Base-by-base conservation (phyloP, 2,329 filamentous ascomycete genomes). In the Pleomassaria siparia region DNA sequence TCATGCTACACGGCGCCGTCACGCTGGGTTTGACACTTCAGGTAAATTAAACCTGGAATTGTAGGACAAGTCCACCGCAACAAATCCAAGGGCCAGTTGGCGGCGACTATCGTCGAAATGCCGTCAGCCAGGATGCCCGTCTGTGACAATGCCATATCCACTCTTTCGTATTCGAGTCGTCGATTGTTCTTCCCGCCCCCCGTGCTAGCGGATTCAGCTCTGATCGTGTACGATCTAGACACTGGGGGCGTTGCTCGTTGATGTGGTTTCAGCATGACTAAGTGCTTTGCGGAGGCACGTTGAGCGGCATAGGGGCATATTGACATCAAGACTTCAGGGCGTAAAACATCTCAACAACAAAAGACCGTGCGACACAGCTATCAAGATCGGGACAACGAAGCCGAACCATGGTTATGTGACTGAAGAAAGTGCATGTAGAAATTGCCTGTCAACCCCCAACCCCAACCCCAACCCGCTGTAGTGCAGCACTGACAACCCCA, bases 1-100 rank as follows among this genome's bases (percentile, higher is more conserved):
- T 29, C 25, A 21, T 43, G 60, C 40, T 55, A 56, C 63, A 64
- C 63, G 53, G 33, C 50, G 33, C 61, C 60, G 40, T 45, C 22
- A 46, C 13, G 43, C n/a, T 49, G 53, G 57, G 35, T 51, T 30
- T 46, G 47, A 45, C 45, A 47, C 12, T 44, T 55, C 43, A 49
- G 44, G 43, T 43, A 50, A 43, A 40, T 22, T 48, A 33, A 48
- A 40, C 32, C 39, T 44, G 37, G 39, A 15, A 43, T 8, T 13
- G 50, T 49, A 21, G 24, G 18, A 53, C 44, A 49, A 44, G 37
- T 25, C 37, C 42, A 35, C 40, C 37, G 40, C 30, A 33, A 45
- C 16, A 45, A 44, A 29, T 47, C 40, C 16, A 18, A 16, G 29
- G n/a, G 16, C 9, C 39, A 26, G 16, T 44, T 13, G 26, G 35